A percentile compares a stretch with the other conserved stretches of the same genome.
Conservation (phyloP, 352 stramenopile species). For the Plasmopara viticola region DNA sequence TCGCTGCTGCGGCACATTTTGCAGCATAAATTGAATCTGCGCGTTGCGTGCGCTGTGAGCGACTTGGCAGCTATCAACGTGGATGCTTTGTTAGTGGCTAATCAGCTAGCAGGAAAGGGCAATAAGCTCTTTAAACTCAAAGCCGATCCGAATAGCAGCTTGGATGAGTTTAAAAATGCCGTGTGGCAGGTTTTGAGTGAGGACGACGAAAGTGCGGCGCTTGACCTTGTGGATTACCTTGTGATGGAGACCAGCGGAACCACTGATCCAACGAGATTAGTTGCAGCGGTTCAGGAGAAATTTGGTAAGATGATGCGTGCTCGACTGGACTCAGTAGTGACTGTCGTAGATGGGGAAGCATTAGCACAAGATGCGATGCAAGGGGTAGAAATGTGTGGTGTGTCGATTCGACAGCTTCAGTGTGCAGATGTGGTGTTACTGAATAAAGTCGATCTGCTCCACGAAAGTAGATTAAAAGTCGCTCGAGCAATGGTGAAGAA, state of each 20-base stretch:
- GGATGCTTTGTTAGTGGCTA: constrained; percentile 54
- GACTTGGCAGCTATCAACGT: constrained; percentile 67
- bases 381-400: constrained; percentile 25
- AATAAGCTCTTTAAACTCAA: constrained; percentile 31
- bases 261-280: constrained; percentile 60
- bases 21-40: constrained; percentile 58
- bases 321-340: constrained; percentile 71
- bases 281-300: constrained; percentile 57
- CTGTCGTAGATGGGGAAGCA: constrained; percentile 69
- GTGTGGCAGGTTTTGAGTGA: constrained; percentile 49
- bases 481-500: constrained; percentile 31
- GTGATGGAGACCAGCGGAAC: constrained; percentile 74
- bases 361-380: constrained; percentile 37
- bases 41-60: constrained; percentile 60
- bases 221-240: constrained; percentile 68
- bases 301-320: constrained; percentile 78
- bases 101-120: constrained; percentile 17
- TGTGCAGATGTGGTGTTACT: constrained; percentile 74
- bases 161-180: constrained; percentile 60
- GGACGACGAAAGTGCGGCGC: constrained; percentile 9
- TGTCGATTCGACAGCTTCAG: constrained; percentile 52
- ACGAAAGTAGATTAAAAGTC: constrained; percentile 17
- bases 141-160: constrained; percentile 18
- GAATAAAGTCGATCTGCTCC: constrained; percentile 77
- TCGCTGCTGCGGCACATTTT: constrained; percentile 62